Evolutionary conservation across 2,329 filamentous ascomycete species (phyloP).

Genomic region (Delphinella strobiligena): DNA sequence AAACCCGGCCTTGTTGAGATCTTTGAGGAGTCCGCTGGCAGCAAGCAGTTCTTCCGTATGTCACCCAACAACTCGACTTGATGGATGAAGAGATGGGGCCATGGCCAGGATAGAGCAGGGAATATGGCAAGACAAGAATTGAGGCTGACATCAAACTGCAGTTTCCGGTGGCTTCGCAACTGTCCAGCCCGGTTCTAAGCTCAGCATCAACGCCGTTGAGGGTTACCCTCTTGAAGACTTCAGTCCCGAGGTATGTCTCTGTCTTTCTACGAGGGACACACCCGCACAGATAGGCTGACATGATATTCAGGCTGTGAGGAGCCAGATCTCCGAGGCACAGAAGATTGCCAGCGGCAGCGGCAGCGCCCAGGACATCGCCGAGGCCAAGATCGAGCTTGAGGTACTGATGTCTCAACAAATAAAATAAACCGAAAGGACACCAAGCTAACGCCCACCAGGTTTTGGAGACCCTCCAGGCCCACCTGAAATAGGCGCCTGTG

Average conservation of each 20-base stretch:
- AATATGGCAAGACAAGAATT: no score
- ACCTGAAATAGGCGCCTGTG: conserved; percentile 57
- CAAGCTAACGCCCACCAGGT: conserved; percentile 54
- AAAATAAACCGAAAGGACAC: conserved; percentile 6
- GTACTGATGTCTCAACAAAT: conserved; percentile 44
- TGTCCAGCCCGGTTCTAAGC: conserved; percentile 83
- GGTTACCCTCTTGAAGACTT: conserved; percentile 92
- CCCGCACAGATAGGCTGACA: conserved; percentile 1
- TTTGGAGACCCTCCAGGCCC: conserved; percentile 70
- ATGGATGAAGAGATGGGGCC: background rate
- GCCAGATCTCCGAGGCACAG: conserved; percentile 88
- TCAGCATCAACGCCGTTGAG: conserved; percentile 98
- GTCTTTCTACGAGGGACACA: conserved; percentile 4
- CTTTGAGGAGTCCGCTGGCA: conserved; percentile 77
- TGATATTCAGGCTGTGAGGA: conserved; percentile 52
- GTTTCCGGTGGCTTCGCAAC: conserved; percentile 95
- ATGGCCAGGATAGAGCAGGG: conserved; percentile 7
- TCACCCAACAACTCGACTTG: conserved; percentile 21
- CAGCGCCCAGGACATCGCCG: conserved; percentile 93
- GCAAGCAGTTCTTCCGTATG: conserved; percentile 98
- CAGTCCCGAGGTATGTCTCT: conserved; percentile 57
- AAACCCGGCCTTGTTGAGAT: conserved; percentile 94
- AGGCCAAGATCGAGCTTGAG: conserved; percentile 99
- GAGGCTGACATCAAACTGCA: conserved; percentile 24
- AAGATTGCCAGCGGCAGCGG: conserved; percentile 85